phyloP scores from a whole-genome alignment of 202 grass and related monocot genomes.

The Miscanthus sacchariflorus region DNA sequence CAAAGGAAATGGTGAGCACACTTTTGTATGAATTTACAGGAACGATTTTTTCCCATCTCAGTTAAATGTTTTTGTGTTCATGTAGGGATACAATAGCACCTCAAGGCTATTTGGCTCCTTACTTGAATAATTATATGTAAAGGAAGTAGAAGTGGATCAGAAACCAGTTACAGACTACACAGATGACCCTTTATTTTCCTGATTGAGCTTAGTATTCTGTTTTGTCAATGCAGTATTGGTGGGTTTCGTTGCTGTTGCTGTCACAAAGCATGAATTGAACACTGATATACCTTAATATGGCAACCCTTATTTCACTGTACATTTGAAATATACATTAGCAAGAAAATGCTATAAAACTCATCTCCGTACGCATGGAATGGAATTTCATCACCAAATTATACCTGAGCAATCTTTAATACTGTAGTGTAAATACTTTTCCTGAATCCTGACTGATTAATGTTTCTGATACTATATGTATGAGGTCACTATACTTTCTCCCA shows the following conservation, averaged over 20 bases:
- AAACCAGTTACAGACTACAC: not conserved
- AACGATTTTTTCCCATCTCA: not conserved
- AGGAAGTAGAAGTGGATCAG: not conserved
- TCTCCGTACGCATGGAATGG: not conserved
- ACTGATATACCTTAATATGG: not conserved
- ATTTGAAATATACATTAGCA: not conserved
- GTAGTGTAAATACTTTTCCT: too few relatives aligned
- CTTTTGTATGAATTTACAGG: slow-evolving; percentile 16
- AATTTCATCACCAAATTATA: not conserved
- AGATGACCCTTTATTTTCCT: not conserved
- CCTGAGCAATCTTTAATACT: not conserved
- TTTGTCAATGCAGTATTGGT: not conserved
- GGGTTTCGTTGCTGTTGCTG: not conserved
- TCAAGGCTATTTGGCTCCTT: not conserved
- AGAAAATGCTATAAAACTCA: not conserved
- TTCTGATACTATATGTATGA: not conserved
- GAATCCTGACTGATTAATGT: too few relatives aligned
- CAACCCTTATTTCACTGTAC: not conserved
- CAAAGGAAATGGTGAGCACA: slow-evolving; percentile 62
- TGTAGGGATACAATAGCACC: not conserved
- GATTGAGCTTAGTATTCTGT: not conserved
- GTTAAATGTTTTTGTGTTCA: not conserved
- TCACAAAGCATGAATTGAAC: not conserved
- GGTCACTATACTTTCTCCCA: not conserved
- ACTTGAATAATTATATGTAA: not conserved